Percentiles rank a stretch among this genome's conserved stretches.
These are phyloP conservation scores for Tetradesmus obliquus DNA, from an alignment of 139 green algal genomes.

Conservation along the genomic window DNA sequence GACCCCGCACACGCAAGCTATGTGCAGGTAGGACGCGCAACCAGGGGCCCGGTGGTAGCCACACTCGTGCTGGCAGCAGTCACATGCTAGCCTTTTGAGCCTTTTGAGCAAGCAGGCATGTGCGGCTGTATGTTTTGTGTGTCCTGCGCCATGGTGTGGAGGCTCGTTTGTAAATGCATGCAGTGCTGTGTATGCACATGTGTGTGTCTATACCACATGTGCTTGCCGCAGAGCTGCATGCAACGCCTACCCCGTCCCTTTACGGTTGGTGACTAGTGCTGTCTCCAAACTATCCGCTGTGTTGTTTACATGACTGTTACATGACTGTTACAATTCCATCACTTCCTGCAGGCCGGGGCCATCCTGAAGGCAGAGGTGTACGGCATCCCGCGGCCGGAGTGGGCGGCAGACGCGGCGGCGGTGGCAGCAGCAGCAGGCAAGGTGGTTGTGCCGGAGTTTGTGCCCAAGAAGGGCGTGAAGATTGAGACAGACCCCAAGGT, in stretches of 20 bases:
- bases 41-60: too few species aligned
- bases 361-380: conserved; percentile 94
- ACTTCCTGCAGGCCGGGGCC: conserved; percentile 66
- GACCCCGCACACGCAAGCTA: conserved; percentile 85
- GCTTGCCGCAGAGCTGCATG: too few species aligned
- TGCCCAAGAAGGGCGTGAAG: conserved; percentile 88
- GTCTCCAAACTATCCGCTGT: not conserved
- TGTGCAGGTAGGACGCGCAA: conserved; percentile 64
- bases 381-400: conserved; percentile 82
- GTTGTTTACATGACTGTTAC: not conserved
- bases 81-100: too few species aligned
- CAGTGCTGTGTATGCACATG: too few species aligned
- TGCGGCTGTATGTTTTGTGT: too few species aligned
- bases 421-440: conserved; percentile 65
- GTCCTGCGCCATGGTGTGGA: too few species aligned
- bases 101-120: too few species aligned
- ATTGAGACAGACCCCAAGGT: conserved; percentile 99
- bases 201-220: too few species aligned
- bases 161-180: too few species aligned
- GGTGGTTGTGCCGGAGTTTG: conserved; percentile 85
- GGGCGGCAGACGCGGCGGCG: conserved; percentile 64
- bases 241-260: too few species aligned
- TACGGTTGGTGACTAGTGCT: too few species aligned
- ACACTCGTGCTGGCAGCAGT: too few species aligned
- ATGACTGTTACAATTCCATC: not conserved